A percentile compares a stretch with the other conserved stretches of the same genome.
phyloP scores from a whole-genome alignment of 768 basidiomycete species.

The Hypsizygus marmoreus region DNA sequence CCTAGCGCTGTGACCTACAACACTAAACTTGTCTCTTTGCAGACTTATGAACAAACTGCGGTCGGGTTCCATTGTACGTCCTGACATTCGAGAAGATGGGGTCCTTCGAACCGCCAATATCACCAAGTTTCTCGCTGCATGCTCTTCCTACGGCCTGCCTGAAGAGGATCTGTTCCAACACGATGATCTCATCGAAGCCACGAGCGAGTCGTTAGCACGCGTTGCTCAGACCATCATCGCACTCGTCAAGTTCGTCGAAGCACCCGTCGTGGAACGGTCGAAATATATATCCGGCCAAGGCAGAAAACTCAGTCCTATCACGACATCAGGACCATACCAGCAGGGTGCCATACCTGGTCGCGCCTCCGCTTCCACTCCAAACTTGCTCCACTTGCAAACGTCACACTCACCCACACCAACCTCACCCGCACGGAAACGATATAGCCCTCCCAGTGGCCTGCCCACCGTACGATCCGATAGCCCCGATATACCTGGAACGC shows the following conservation, averaged over 20 bases:
- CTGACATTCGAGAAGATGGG: constrained; percentile 70
- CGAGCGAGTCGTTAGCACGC: constrained; percentile 62
- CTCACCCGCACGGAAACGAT: constrained; percentile 44
- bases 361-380: constrained; percentile 64
- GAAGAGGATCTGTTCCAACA: constrained; percentile 65
- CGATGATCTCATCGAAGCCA: constrained; percentile 67
- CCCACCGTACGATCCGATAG: constrained; percentile 59
- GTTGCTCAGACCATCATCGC: constrained; percentile 77
- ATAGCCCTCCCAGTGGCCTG: constrained; percentile 52
- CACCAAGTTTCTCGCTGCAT: constrained; percentile 77
- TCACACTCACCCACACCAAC: constrained; percentile 40
- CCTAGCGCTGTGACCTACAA: constrained; percentile 7
- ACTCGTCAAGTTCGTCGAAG: constrained; percentile 63
- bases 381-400: constrained; percentile 41
- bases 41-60: constrained; percentile 83
- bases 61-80: constrained; percentile 57
- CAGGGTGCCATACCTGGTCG: constrained; percentile 37
- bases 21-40: constrained; percentile 13
- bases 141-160: constrained; percentile 64
- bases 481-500: constrained; percentile 42
- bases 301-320: constrained; percentile 24
- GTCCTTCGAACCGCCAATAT: constrained; percentile 68
- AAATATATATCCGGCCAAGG: constrained; percentile 48
- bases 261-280: constrained; percentile 44
- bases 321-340: constrained; percentile 35